Evolutionary conservation across 331 rosid species (phyloP), one percentile per base, ranked within the genome.

Genomic region (Erythrophleum ivorense): DNA sequence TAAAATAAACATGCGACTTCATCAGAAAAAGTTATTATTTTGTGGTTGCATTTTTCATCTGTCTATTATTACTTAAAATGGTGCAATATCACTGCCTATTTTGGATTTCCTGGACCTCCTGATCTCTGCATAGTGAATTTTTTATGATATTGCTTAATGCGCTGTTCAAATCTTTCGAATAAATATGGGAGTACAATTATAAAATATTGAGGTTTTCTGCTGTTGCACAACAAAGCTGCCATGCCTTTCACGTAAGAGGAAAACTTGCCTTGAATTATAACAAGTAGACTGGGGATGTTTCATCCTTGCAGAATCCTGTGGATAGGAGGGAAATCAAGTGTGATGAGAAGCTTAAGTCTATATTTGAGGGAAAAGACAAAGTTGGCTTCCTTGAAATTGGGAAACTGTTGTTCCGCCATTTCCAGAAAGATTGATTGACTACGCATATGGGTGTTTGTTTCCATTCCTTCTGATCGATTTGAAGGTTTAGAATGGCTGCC

Each of bases 311-410:
- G 71, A 66, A 66, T 66, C 71, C 71, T 3, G 50, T 19, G 18
- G 11, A 66, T 40, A 66, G 31, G 71, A 66, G 24, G 33, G 71
- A 66, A n/a, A 18, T 66, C 49, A 4, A 66, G 6, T 66, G 71
- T 16, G 71, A 66, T 66, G 71, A 66, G 71, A 66, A 66, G 71
- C 71, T 66, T 18, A 66, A 66, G 31, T 38, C 71, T 43, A 38
- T 66, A 66, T 38, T 66, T 15, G 71, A 66, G 48, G 71, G 71
- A 36, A 66, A n/a, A 38, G 71, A 66, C 50, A 66, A 15, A 38
- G 71, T 66, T 66, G 71, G 50, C 43, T 36, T 66, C 71, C 71
- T 66, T 38, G 71, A 66, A 66, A 21, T 66, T 38, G 71, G 71
- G 21, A 36, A 40, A 38, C 50, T 66, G 31, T 38, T 66, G 48